phyloP scores from a whole-genome alignment of 176 grass and related monocot species.

The Oryza glumipatula region DNA sequence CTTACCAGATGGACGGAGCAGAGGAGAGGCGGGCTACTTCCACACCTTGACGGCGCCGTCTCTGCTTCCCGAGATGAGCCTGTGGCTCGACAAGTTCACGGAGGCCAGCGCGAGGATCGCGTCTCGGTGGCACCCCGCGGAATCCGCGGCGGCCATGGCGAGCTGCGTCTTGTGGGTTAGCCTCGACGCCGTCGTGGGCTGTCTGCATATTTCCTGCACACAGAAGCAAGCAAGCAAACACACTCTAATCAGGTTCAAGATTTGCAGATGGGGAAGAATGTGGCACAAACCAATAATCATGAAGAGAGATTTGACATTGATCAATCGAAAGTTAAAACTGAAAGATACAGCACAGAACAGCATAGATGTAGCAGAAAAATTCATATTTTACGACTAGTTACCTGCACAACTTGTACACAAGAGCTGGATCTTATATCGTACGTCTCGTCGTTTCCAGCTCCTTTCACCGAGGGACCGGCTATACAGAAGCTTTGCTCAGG shows the following conservation, averaged over 20 bases:
- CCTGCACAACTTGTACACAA: slow-evolving; percentile 94
- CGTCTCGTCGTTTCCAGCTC: slow-evolving; percentile 63
- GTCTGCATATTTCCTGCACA: slow-evolving; percentile 74
- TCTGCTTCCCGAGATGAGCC: slow-evolving; percentile 84
- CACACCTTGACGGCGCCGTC: slow-evolving; percentile 95
- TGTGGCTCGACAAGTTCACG: slow-evolving; percentile 83
- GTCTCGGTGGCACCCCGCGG: slow-evolving; percentile 82
- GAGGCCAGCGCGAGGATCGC: slow-evolving; percentile 76
- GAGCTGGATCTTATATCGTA: slow-evolving; percentile 96
- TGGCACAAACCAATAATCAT: neutral
- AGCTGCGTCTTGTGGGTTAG: slow-evolving; percentile 72
- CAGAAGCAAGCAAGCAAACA: neutral
- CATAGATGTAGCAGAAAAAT: slow-evolving; percentile 6
- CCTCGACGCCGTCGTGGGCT: slow-evolving; percentile 37
- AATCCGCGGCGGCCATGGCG: slow-evolving; percentile 70
- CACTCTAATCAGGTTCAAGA: neutral
- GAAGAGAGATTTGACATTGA: neutral
- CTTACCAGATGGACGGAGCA: neutral
- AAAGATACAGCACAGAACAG: neutral
- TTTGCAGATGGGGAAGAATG: neutral
- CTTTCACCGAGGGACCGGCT: slow-evolving; percentile 81
- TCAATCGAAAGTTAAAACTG: neutral
- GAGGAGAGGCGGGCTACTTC: slow-evolving; percentile 58
- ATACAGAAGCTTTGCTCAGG: slow-evolving; percentile 95
- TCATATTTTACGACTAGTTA: slow-evolving; percentile 29